Percentiles rank a stretch among this genome's conserved stretches.
Conservation (phyloP, 2,329 filamentous ascomycete genomes). For the Fusarium sp. region DNA sequence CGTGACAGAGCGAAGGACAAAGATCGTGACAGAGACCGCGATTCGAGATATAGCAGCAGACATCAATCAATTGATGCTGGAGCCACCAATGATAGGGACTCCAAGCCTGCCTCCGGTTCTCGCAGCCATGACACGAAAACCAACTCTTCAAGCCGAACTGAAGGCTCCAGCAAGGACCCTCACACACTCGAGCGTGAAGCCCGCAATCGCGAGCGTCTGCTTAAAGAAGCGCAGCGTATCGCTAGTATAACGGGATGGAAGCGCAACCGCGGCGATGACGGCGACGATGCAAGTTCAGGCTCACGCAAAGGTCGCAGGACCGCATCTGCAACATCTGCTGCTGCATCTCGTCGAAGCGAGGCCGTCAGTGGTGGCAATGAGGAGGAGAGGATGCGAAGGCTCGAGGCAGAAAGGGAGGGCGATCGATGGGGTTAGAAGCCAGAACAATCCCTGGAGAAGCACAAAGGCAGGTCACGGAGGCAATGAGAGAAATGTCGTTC, state of each 20-base stretch:
- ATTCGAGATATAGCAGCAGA: constrained; percentile 52
- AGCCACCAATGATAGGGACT: constrained; percentile 54
- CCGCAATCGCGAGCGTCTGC: constrained; percentile 72
- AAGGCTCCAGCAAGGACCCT: constrained; percentile 51
- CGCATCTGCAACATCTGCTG: constrained; percentile 45
- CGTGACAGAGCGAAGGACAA: constrained; percentile 52
- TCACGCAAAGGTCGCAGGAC: constrained; percentile 58
- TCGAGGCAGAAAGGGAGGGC: constrained; percentile 71
- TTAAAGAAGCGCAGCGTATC: constrained; percentile 77
- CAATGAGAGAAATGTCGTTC: constrained; percentile 13
- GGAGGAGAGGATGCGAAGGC: constrained; percentile 66
- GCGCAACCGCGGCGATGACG: constrained; percentile 61
- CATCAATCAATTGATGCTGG: constrained; percentile 47
- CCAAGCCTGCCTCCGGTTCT: constrained; percentile 59
- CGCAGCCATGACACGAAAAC: constrained; percentile 57
- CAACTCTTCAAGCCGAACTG: constrained; percentile 49
- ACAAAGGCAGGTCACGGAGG: constrained; percentile 7
- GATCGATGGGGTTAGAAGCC: constrained; percentile 59
- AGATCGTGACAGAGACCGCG: constrained; percentile 52
- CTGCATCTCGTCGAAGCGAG: constrained; percentile 59
- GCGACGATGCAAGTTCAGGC: constrained; percentile 55
- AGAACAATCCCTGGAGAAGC: constrained; percentile 16
- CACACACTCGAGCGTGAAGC: constrained; percentile 78
- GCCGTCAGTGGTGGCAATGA: constrained; percentile 61
- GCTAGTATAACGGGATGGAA: constrained; percentile 66